A percentile compares a stretch with the other conserved stretches of the same genome.
Conservation (phyloP, 306 rosid genomes). For the Pyrus communis region DNA sequence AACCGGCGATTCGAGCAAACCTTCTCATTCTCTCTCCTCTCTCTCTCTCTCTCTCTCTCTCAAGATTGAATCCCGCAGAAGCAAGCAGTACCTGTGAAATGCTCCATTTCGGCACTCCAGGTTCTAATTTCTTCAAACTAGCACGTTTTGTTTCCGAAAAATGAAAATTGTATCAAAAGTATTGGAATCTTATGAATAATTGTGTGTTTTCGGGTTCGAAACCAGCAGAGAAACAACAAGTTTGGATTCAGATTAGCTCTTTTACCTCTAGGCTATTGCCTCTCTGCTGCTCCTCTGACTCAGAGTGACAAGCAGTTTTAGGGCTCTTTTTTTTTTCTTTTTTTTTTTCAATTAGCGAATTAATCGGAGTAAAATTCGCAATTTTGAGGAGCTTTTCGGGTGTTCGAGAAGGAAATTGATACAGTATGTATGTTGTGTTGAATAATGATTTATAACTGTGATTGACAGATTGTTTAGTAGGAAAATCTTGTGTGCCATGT, state of each 20-base stretch:
- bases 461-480: background rate
- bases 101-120: constrained; percentile 7
- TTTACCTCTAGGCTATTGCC: background rate
- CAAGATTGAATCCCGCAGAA: background rate
- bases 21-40: background rate
- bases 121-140: constrained; percentile 1
- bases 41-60: background rate
- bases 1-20: background rate
- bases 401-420: background rate
- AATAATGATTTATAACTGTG: background rate
- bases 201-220: background rate
- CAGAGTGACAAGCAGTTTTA: background rate
- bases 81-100: background rate
- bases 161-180: background rate
- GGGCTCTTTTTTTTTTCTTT: background rate
- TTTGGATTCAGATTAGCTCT: background rate
- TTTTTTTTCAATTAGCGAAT: background rate
- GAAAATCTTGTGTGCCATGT: background rate
- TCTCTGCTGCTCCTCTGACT: background rate
- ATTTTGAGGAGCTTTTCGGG: background rate
- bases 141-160: no score
- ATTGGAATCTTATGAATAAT: background rate
- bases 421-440: background rate
- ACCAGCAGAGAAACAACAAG: background rate
- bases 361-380: background rate